Percentiles rank a stretch among this genome's conserved stretches.
phyloP scores from a whole-genome alignment of 495 filamentous ascomycete species.

The Rusavskia elegans region DNA sequence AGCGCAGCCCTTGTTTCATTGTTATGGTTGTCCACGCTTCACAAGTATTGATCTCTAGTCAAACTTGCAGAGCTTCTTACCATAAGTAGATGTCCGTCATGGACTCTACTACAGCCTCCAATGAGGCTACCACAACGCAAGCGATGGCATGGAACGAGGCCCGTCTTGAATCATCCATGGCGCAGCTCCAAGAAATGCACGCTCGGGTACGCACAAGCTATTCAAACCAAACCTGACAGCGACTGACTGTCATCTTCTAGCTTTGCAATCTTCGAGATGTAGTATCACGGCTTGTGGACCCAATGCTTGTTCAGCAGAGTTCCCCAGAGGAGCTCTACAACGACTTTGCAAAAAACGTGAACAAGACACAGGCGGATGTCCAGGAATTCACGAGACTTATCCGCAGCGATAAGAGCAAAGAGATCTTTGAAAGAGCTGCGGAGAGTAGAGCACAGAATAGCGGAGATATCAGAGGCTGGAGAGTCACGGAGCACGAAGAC shows the following conservation, averaged over 20 bases:
- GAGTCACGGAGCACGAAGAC: conserved; percentile 14
- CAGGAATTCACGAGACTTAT: conserved; percentile 7
- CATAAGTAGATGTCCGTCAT: too few species aligned
- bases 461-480: conserved; percentile 11
- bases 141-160: conserved; percentile 6
- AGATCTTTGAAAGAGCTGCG: conserved; percentile 10
- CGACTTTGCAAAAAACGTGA: conserved; percentile 9
- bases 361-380: conserved; percentile 7
- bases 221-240: not conserved
- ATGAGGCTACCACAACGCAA: not conserved
- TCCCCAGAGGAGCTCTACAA: conserved; percentile 13
- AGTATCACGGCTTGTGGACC: conserved; percentile 10
- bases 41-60: too few species aligned
- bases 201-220: conserved; percentile 1
- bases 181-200: conserved; percentile 10
- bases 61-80: too few species aligned
- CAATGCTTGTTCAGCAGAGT: conserved; percentile 8
- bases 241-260: not conserved
- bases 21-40: too few species aligned
- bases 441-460: conserved; percentile 7
- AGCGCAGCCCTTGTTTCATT: too few species aligned
- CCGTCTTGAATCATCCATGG: conserved; percentile 5
- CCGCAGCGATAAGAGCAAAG: conserved; percentile 4
- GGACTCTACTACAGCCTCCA: too few species aligned
- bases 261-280: conserved; percentile 12